A percentile compares a stretch with the other conserved stretches of the same genome.
These are phyloP conservation scores for Crithidia sp. DNA, from an alignment of 208 protist genomes.

Conservation along the genomic window DNA sequence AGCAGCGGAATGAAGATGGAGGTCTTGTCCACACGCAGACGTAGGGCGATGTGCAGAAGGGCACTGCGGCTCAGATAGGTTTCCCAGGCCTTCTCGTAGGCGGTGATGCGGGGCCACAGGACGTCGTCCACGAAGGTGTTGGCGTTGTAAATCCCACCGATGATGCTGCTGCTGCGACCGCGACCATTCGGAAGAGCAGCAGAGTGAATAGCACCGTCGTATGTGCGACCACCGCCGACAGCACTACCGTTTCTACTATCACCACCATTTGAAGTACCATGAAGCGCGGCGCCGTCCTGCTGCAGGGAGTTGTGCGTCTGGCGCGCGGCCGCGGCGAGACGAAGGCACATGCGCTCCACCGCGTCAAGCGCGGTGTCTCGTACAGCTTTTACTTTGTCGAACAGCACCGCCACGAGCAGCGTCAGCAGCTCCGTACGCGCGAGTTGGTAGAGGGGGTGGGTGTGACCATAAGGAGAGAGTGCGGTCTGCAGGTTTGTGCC, in stretches of 20 bases:
- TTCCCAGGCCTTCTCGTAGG: constrained; percentile 53
- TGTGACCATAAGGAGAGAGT: constrained; percentile 23
- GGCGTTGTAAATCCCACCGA: not conserved
- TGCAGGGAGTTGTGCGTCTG: constrained; percentile 16
- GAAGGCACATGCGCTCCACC: constrained; percentile 48
- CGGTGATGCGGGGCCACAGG: constrained; percentile 76
- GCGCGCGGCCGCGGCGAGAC: constrained; percentile 20
- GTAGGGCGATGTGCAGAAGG: constrained; percentile 69
- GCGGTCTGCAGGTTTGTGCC: not conserved
- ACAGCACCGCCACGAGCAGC: constrained; percentile 70
- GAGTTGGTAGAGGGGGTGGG: constrained; percentile 61
- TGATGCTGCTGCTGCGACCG: not conserved
- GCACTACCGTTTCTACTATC: not conserved
- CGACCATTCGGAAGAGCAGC: not conserved
- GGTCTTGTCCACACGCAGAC: constrained; percentile 74
- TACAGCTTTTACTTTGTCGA: constrained; percentile 83
- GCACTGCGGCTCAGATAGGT: constrained; percentile 79
- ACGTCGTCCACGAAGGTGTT: constrained; percentile 69
- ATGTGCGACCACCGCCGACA: constrained; percentile 1
- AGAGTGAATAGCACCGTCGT: not conserved
- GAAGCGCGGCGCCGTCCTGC: not conserved
- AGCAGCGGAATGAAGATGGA: constrained; percentile 73
- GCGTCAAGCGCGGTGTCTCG: constrained; percentile 70
- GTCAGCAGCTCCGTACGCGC: constrained; percentile 69
- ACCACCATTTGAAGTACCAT: not conserved